Conservation (phyloP, 495 filamentous ascomycete species). For the Lepidopterella palustris region DNA sequence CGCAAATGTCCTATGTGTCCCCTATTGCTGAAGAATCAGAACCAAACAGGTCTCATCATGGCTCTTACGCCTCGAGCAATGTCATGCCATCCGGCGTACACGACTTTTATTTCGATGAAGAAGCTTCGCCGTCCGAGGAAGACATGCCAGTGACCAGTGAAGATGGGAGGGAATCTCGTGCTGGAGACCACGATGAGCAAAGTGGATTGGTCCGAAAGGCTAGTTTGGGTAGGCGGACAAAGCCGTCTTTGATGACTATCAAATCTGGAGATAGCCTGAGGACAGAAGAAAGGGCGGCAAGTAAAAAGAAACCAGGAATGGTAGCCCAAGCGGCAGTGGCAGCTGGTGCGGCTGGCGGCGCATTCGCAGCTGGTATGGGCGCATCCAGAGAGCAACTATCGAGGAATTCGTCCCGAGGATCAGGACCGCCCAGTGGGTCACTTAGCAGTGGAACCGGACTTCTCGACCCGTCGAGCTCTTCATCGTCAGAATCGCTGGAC, state of each 20-base stretch:
- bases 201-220: conserved; percentile 66
- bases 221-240: conserved; percentile 67
- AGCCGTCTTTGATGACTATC: conserved; percentile 64
- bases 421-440: not conserved
- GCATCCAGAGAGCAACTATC: conserved; percentile 21
- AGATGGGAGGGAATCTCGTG: conserved; percentile 28
- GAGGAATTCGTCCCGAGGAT: not conserved
- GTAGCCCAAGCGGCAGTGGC: conserved; percentile 28
- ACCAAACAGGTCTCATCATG: conserved; percentile 47
- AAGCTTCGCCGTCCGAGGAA: conserved; percentile 39
- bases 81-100: conserved; percentile 56
- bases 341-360: conserved; percentile 13
- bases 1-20: conserved; percentile 68
- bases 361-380: conserved; percentile 20
- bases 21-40: conserved; percentile 80
- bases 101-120: conserved; percentile 35
- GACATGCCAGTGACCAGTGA: conserved; percentile 34
- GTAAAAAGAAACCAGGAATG: conserved; percentile 22
- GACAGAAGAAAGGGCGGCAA: conserved; percentile 29
- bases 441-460: conserved; percentile 31
- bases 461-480: conserved; percentile 31
- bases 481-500: conserved; percentile 28
- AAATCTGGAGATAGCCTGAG: conserved; percentile 35
- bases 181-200: conserved; percentile 53
- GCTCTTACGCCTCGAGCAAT: conserved; percentile 75